Conservation (phyloP, 2,329 filamentous ascomycete genomes). For the Pseudogymnoascus sp. region DNA sequence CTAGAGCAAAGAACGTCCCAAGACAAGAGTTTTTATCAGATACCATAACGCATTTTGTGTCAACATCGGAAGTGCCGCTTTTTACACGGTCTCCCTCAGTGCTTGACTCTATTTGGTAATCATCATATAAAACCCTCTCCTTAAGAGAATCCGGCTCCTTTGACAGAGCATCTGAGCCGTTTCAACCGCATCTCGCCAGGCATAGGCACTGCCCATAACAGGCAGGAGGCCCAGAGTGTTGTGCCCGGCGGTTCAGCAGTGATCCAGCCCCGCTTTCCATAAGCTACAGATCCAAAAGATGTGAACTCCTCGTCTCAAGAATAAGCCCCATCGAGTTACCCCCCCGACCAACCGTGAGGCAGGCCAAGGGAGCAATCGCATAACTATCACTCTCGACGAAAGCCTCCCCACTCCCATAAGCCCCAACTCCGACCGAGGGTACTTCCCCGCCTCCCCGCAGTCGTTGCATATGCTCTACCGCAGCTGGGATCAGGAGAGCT, state of each 20-base stretch:
- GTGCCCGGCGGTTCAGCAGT: background rate
- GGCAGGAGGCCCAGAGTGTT: constrained; percentile 27
- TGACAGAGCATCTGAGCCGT: constrained; percentile 53
- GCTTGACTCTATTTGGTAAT: constrained; percentile 68
- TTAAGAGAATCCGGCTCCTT: constrained; percentile 54
- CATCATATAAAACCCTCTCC: constrained; percentile 44
- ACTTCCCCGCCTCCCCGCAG: constrained; percentile 30
- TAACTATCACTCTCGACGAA: constrained; percentile 97
- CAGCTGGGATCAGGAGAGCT: constrained; percentile 36
- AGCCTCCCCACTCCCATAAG: constrained; percentile 51
- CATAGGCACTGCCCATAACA: constrained; percentile 23
- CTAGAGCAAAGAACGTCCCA: constrained; percentile 1
- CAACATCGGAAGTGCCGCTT: constrained; percentile 7
- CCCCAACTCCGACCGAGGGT: constrained; percentile 35
- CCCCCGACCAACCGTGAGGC: constrained; percentile 31
- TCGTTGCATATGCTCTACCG: background rate
- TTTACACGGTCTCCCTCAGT: constrained; percentile 41
- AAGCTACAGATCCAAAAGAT: constrained; percentile 46
- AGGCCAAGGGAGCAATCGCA: constrained; percentile 73
- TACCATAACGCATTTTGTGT: constrained; percentile 8
- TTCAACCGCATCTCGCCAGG: constrained; percentile 17
- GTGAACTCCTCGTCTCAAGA: constrained; percentile 90
- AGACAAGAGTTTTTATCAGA: constrained; percentile 10
- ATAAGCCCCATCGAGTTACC: constrained; percentile 99
- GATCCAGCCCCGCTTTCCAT: constrained; percentile 42